Conservation (phyloP, 352 stramenopile species). For the Globisporangium middletonii region DNA sequence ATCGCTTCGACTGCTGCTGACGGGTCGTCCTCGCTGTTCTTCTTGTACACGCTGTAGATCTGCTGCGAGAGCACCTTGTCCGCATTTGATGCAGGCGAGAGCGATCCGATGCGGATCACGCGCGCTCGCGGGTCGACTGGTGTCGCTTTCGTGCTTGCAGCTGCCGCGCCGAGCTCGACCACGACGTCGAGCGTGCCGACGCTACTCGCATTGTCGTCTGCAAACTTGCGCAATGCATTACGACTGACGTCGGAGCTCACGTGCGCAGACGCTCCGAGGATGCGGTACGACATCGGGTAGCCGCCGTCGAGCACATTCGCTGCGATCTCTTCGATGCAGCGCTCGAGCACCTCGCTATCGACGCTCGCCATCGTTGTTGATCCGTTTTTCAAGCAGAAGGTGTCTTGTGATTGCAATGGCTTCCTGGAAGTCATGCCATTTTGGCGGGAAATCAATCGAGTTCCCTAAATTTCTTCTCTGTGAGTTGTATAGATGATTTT, state of each 20-base stretch:
- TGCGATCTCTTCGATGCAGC: conserved; percentile 51
- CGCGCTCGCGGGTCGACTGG: conserved; percentile 37
- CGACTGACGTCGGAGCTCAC: conserved; percentile 18
- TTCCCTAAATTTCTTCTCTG: background rate
- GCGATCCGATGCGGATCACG: conserved; percentile 27
- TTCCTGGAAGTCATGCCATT: background rate
- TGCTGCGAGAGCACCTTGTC: conserved; percentile 24
- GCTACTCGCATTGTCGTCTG: conserved; percentile 19
- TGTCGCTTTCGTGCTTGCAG: background rate
- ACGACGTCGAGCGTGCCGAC: conserved; percentile 39
- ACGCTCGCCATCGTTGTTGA: background rate
- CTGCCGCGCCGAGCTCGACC: conserved; percentile 12
- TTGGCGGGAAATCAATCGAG: background rate
- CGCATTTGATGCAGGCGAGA: background rate
- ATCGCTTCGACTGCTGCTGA: conserved; percentile 16
- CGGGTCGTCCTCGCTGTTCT: conserved; percentile 2
- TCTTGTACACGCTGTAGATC: conserved; percentile 55
- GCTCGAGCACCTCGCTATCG: conserved; percentile 15
- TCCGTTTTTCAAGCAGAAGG: conserved; percentile 1
- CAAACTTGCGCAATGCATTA: conserved; percentile 37
- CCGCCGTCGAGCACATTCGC: conserved; percentile 46
- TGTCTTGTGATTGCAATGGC: background rate
- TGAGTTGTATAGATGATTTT: background rate
- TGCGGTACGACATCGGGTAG: conserved; percentile 51
- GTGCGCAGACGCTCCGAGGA: conserved; percentile 31